Conservation (phyloP, 2,329 filamentous ascomycete species). For the Waltergamsia citrina region DNA sequence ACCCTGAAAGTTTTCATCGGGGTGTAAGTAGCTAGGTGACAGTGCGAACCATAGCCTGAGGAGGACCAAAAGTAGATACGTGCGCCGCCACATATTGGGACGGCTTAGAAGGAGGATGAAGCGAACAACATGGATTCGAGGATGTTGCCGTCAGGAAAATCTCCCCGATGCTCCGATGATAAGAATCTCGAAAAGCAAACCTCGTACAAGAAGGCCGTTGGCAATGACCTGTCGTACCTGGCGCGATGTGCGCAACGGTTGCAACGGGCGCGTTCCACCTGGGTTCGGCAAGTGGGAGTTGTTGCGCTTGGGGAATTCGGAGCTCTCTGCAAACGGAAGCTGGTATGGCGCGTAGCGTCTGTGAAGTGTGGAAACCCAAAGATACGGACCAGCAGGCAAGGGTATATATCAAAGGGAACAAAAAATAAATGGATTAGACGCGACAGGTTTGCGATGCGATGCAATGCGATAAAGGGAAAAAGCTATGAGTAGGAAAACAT, state of each 20-base stretch:
- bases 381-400: not conserved
- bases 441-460: no score
- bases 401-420: not conserved
- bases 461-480: no score
- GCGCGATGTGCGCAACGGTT: conserved; percentile 1
- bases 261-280: not conserved
- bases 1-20: conserved; percentile 98
- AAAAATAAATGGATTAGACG: no score
- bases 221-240: not conserved
- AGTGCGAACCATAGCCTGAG: conserved; percentile 90
- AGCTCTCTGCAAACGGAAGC: not conserved
- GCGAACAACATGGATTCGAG: not conserved
- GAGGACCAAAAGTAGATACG: conserved; percentile 75
- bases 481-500: no score
- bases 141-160: not conserved
- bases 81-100: conserved; percentile 73
- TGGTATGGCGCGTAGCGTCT: no score
- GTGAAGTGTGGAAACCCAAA: no score
- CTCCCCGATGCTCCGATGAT: not conserved
- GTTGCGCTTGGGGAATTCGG: no score
- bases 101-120: not conserved
- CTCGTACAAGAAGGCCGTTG: no score
- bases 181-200: no score
- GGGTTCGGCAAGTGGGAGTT: not conserved
- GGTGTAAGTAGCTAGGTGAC: conserved; percentile 92